These are phyloP conservation scores for Dunaliella primolecta DNA, from an alignment of 139 green algal species.

Conservation along the genomic window DNA sequence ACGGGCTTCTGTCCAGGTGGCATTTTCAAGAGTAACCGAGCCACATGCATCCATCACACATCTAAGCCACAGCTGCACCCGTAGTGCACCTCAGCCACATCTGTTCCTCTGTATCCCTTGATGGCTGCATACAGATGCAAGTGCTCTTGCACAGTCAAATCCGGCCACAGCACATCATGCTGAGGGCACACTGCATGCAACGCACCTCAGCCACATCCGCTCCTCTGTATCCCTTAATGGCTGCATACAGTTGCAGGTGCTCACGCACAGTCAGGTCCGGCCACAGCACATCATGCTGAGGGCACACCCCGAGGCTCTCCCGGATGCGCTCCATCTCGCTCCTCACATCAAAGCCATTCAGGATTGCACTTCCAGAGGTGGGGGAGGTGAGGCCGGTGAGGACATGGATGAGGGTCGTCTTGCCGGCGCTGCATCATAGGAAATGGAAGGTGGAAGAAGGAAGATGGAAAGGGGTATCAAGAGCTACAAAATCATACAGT, in stretches of 20 bases:
- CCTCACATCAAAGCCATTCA: constrained; percentile 37
- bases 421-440: constrained; percentile 36
- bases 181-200: constrained; percentile 57
- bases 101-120: no score
- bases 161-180: constrained; percentile 86
- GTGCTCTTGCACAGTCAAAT: constrained; percentile 78
- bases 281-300: constrained; percentile 89
- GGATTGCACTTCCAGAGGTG: constrained; percentile 44
- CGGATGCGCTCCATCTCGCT: constrained; percentile 15
- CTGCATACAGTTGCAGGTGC: constrained; percentile 66
- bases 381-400: constrained; percentile 70
- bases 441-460: background rate
- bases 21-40: no score
- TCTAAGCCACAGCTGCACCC: background rate
- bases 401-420: constrained; percentile 73
- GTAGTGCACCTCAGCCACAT: background rate
- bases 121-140: constrained; percentile 48
- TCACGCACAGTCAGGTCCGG: constrained; percentile 75
- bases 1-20: no score
- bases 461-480: no score
- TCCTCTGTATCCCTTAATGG: background rate
- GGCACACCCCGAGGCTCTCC: constrained; percentile 59
- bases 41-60: no score
- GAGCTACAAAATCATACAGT: no score
- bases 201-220: background rate